Percentiles rank a stretch among this genome's conserved stretches.
Conservation (phyloP, 2,329 filamentous ascomycete genomes). For the Arthroderma uncinatum region DNA sequence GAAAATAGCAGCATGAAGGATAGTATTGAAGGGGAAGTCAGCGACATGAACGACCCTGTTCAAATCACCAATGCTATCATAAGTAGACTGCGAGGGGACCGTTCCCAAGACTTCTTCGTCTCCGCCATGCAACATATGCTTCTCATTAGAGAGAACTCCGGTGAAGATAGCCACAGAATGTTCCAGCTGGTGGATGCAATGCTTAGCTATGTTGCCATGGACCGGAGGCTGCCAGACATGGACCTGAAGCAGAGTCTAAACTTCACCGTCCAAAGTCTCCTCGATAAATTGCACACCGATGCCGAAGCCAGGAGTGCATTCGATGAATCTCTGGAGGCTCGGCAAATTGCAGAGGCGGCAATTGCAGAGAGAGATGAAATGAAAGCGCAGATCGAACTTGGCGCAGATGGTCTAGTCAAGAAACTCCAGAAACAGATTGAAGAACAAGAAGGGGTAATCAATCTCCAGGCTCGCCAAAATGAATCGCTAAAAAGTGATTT, state of each 20-base stretch:
- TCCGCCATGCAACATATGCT: conserved; percentile 92
- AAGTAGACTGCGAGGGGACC: conserved; percentile 67
- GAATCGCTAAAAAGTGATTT: conserved; percentile 83
- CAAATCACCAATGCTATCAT: conserved; percentile 94
- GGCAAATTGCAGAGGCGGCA: conserved; percentile 88
- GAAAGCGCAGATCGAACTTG: conserved; percentile 74
- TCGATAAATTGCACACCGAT: conserved; percentile 94
- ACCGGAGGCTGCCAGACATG: conserved; percentile 87
- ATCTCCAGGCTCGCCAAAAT: conserved; percentile 73
- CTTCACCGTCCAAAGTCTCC: conserved; percentile 87
- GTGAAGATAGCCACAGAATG: conserved; percentile 84
- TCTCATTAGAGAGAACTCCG: conserved; percentile 80
- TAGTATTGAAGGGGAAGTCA: conserved; percentile 70
- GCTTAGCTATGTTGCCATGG: conserved; percentile 98
- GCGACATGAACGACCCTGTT: conserved; percentile 81
- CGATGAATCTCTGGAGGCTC: conserved; percentile 80
- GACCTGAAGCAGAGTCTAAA: conserved; percentile 96
- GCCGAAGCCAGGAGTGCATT: conserved; percentile 84
- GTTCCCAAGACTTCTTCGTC: conserved; percentile 88
- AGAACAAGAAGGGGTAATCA: conserved; percentile 81
- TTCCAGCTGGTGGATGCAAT: conserved; percentile 98
- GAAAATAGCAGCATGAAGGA: conserved; percentile 88
- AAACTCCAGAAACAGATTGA: conserved; percentile 92
- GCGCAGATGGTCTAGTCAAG: conserved; percentile 82
- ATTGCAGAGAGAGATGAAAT: conserved; percentile 95